Evolutionary conservation across 2,329 filamentous ascomycete species (phyloP).

Genomic region (Verticillium dahliae): DNA sequence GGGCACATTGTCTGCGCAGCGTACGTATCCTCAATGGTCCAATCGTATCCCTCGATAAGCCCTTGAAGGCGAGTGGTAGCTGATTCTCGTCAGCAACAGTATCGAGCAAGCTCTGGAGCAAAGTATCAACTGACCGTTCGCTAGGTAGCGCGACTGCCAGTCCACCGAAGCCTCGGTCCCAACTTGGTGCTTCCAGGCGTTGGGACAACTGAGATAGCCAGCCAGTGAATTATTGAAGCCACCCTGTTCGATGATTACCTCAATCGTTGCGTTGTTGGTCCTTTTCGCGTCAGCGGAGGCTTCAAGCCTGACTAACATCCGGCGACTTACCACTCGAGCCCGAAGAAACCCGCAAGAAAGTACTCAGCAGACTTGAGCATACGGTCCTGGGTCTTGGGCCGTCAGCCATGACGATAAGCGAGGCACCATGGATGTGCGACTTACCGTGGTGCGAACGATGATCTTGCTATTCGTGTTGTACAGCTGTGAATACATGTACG

Average conservation of each 20-base stretch:
- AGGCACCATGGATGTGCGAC: constrained; percentile 5
- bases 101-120: not conserved
- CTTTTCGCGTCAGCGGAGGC: constrained; percentile 16
- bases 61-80: constrained; percentile 54
- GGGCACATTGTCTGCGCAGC: constrained; percentile 67
- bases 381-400: constrained; percentile 58
- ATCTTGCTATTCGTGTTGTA: constrained; percentile 70
- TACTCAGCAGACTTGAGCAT: constrained; percentile 75
- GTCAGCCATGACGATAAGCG: not conserved
- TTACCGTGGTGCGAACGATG: constrained; percentile 60
- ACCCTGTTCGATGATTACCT: constrained; percentile 59
- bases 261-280: constrained; percentile 65
- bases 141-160: constrained; percentile 62
- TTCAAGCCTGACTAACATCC: not conserved
- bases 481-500: constrained; percentile 65
- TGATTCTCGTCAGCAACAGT: constrained; percentile 12
- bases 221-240: constrained; percentile 66
- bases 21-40: constrained; percentile 58
- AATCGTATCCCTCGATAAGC: constrained; percentile 51
- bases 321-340: constrained; percentile 52
- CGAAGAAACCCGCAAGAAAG: constrained; percentile 74
- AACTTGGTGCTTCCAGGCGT: constrained; percentile 43
- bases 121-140: constrained; percentile 35
- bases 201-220: constrained; percentile 61
- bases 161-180: constrained; percentile 46